Evolutionary conservation across 257 asterid genomes (phyloP).

Genomic region (Henckelia pumila): DNA sequence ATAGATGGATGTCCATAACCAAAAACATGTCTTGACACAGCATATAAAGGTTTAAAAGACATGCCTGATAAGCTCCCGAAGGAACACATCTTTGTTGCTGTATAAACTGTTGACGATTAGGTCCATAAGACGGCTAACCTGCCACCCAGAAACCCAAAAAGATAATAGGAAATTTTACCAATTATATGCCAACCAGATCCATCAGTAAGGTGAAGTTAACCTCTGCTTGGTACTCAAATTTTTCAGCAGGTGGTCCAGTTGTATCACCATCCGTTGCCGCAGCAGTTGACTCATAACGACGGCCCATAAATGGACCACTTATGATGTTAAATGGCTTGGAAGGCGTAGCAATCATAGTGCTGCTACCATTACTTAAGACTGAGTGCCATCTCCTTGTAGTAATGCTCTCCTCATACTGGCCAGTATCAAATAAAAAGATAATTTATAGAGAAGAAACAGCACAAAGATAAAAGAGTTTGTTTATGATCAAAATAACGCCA

Average conservation of each 20-base stretch:
- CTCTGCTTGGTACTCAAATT: slow-evolving; percentile 97
- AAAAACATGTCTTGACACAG: background rate
- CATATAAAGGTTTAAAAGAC: slow-evolving; percentile 12
- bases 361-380: slow-evolving; percentile 35
- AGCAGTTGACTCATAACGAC: slow-evolving; percentile 64
- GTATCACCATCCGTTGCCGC: slow-evolving; percentile 53
- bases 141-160: slow-evolving; percentile 28
- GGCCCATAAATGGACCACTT: slow-evolving; percentile 34
- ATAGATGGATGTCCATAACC: background rate
- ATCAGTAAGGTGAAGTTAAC: slow-evolving; percentile 34
- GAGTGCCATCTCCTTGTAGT: slow-evolving; percentile 52
- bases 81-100: slow-evolving; percentile 94
- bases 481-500: slow-evolving; percentile 6
- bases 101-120: slow-evolving; percentile 91
- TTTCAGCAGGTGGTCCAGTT: slow-evolving; percentile 54
- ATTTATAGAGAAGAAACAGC: slow-evolving; percentile 20
- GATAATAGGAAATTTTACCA: slow-evolving; percentile 1
- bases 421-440: slow-evolving; percentile 17
- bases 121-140: slow-evolving; percentile 99
- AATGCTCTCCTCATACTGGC: slow-evolving; percentile 49
- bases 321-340: slow-evolving; percentile 30
- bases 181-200: slow-evolving; percentile 7
- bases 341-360: slow-evolving; percentile 18
- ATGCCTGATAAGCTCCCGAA: slow-evolving; percentile 94
- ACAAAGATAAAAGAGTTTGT: background rate